phyloP scores from a whole-genome alignment of 2,329 filamentous ascomycete species.

The Botrytis hyacinthi region DNA sequence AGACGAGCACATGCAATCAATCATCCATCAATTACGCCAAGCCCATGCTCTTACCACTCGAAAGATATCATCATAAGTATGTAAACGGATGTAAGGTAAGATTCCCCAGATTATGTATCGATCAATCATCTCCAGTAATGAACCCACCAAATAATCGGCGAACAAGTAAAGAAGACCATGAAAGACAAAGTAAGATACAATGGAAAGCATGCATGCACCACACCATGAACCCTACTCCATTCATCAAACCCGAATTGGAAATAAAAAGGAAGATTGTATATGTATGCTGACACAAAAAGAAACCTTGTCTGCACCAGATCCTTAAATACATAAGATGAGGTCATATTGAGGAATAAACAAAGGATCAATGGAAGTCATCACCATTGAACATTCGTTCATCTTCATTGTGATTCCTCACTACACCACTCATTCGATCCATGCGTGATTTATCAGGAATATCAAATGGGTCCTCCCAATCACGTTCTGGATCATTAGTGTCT shows the following conservation, averaged over 20 bases:
- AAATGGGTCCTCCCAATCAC: constrained; percentile 39
- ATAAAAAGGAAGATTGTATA: constrained; percentile 12
- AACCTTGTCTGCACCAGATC: background rate
- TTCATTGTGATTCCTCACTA: constrained; percentile 58
- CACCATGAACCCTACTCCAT: background rate
- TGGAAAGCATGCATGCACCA: constrained; percentile 12
- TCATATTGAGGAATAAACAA: constrained; percentile 15
- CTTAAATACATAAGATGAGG: constrained; percentile 19
- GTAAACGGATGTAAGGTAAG: background rate
- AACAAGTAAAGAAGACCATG: constrained; percentile 4
- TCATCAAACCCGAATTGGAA: background rate
- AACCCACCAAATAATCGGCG: background rate
- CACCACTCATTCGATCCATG: constrained; percentile 61
- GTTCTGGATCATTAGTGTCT: constrained; percentile 48
- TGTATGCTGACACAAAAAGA: constrained; percentile 10
- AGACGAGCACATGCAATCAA: background rate
- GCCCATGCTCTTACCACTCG: constrained; percentile 6
- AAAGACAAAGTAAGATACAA: constrained; percentile 5
- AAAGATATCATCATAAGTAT: constrained; percentile 1
- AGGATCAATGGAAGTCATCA: constrained; percentile 62
- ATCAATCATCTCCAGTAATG: constrained; percentile 3
- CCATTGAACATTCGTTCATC: constrained; percentile 59
- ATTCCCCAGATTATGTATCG: background rate
- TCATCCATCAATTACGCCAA: constrained; percentile 13
- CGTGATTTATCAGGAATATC: constrained; percentile 48